A percentile compares a stretch with the other conserved stretches of the same genome.
Conservation (phyloP, 1,284 basidiomycete species). For the Sporisorium graminicola region DNA sequence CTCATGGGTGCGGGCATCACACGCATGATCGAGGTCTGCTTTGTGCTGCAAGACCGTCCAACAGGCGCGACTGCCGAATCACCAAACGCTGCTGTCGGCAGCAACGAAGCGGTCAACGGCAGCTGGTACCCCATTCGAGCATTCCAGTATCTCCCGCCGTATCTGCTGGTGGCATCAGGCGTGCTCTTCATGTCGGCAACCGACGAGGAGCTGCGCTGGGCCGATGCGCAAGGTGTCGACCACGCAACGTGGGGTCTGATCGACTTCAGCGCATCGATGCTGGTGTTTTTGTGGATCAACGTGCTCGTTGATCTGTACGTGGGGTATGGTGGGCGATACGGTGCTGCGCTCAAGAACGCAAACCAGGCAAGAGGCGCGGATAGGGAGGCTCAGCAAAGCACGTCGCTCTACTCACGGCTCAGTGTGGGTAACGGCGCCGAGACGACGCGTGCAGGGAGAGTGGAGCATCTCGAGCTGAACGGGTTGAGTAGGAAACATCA, state of each 20-base stretch:
- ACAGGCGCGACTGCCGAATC: slow-evolving; percentile 48
- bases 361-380: slow-evolving; percentile 27
- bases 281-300: slow-evolving; percentile 65
- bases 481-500: slow-evolving; percentile 16
- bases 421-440: slow-evolving; percentile 18
- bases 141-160: slow-evolving; percentile 66
- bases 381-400: slow-evolving; percentile 26
- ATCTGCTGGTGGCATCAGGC: slow-evolving; percentile 60
- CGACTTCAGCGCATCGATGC: slow-evolving; percentile 61
- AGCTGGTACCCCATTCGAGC: slow-evolving; percentile 54
- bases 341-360: slow-evolving; percentile 31
- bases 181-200: slow-evolving; percentile 69
- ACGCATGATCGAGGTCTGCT: slow-evolving; percentile 88
- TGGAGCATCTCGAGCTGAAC: slow-evolving; percentile 38
- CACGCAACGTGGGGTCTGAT: slow-evolving; percentile 67
- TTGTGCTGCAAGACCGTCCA: slow-evolving; percentile 73
- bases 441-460: not conserved
- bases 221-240: slow-evolving; percentile 61
- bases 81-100: slow-evolving; percentile 7
- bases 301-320: slow-evolving; percentile 67
- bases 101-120: slow-evolving; percentile 31
- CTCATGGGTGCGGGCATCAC: slow-evolving; percentile 86
- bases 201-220: slow-evolving; percentile 68
- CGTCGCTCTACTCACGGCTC: slow-evolving; percentile 39
- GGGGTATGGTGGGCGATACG: slow-evolving; percentile 57